Percentiles rank a stretch among this genome's conserved stretches.
phyloP scores from a whole-genome alignment of 140 eudicot genomes.

The Bidens hawaiensis region DNA sequence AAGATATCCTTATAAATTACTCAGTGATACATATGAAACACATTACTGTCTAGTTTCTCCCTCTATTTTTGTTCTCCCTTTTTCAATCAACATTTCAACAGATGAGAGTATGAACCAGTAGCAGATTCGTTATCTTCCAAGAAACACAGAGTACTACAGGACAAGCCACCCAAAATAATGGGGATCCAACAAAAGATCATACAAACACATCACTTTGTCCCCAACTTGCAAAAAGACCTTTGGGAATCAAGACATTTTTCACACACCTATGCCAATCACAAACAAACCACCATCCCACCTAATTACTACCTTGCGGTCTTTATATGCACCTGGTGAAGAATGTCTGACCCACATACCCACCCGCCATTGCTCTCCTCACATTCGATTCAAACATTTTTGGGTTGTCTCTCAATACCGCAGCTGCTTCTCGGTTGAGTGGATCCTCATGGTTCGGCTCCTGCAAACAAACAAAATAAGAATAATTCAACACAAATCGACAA shows the following conservation, averaged over 20 bases:
- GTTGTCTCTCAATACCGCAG: conserved; percentile 84
- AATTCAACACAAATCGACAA: neutral
- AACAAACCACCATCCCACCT: conserved; percentile 19
- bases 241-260: conserved; percentile 21
- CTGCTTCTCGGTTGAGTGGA: conserved; percentile 84
- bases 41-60: too few relatives aligned
- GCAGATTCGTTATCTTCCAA: conserved; percentile 23
- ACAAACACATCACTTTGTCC: conserved; percentile 30
- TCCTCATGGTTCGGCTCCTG: conserved; percentile 91
- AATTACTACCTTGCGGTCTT: conserved; percentile 14
- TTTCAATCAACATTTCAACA: neutral
- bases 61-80: too few relatives aligned
- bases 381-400: conserved; percentile 75
- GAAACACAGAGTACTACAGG: conserved; percentile 29
- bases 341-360: conserved; percentile 79
- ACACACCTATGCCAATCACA: conserved; percentile 9
- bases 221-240: conserved; percentile 26
- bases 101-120: neutral
- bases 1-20: too few relatives aligned
- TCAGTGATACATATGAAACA: too few relatives aligned
- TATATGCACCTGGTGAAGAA: conserved; percentile 74
- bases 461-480: neutral
- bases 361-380: conserved; percentile 81
- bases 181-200: conserved; percentile 26
- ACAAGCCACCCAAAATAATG: conserved; percentile 29